Base-by-base conservation (phyloP, 306 rosid species). In the Quercus aquifolioides region DNA sequence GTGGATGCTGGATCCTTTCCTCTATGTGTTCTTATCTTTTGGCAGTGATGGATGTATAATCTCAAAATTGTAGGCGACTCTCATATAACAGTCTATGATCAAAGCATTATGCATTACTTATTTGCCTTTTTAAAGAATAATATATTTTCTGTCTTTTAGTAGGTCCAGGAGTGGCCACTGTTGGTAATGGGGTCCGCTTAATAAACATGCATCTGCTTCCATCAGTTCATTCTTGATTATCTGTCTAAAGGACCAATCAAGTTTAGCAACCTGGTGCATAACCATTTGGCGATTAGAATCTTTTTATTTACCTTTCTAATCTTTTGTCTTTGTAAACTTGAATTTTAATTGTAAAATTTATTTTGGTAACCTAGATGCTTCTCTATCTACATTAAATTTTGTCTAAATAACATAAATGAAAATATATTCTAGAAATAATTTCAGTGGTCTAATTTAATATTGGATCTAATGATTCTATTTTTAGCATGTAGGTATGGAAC, bases 401-500 rank as follows among this genome's bases (percentile, higher is more conserved):
- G 52, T 43, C 72, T 43, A 3, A 26, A 18, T 68, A 46, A 70
- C 55, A 62, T 55, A 30, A 38, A 28, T 51, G 56, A 60, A 55
- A 75, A 23, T n/a, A 35, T 31, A 31, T 54, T 78, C 26, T 41
- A 59, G 51, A 33, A 72, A 30, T 54, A 54, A 17, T 63, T 70
- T 70, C 31, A 15, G 55, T 74, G 70, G 65, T 76, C 35, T 80
- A 43, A 26, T 76, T 76, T 87, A 18, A 52, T 84, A 25, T 74
- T 79, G 73, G 62, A 74, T 67, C 33, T 90, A 69, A 81, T 75
- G 68, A 88, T 79, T 79, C 35, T 87, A 43, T 70, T 89, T 73
- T 84, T 87, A 82, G 82, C 85, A 60, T 88, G 89, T 82, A 95
- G 99, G 92, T 95, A 92, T 72, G 98, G 99, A 81, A 95, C 99